Conservation (phyloP, 225 moss, liverwort and hornwort species). For the Bryum argenteum region DNA sequence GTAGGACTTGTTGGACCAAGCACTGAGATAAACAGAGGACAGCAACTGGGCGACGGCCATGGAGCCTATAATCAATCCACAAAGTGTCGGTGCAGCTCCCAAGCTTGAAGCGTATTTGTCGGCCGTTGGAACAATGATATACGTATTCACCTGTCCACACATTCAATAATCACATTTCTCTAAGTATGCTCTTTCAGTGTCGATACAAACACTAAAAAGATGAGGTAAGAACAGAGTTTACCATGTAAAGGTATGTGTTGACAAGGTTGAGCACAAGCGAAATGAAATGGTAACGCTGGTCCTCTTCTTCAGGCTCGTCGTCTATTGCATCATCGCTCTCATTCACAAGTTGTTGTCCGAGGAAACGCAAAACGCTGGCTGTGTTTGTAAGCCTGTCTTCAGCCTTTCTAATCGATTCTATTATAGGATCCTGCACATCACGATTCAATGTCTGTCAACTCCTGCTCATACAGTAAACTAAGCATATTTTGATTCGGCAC, state of each 20-base stretch:
- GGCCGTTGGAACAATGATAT: slow-evolving; percentile 83
- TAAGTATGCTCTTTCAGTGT: too few species aligned
- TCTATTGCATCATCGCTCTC: slow-evolving; percentile 45
- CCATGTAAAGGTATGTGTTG: slow-evolving; percentile 91
- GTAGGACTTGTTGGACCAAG: slow-evolving; percentile 90
- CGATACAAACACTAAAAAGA: background rate
- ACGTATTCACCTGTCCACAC: slow-evolving; percentile 69
- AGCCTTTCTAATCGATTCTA: slow-evolving; percentile 76
- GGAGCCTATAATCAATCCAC: slow-evolving; percentile 83
- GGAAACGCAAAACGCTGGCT: slow-evolving; percentile 75
- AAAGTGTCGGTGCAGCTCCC: slow-evolving; percentile 75
- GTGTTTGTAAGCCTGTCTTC: slow-evolving; percentile 86
- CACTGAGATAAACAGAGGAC: slow-evolving; percentile 81
- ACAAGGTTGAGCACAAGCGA: slow-evolving; percentile 74
- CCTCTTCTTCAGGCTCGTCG: slow-evolving; percentile 34
- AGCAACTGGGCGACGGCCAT: slow-evolving; percentile 87
- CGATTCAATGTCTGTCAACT: background rate
- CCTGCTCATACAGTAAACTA: background rate
- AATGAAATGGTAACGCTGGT: slow-evolving; percentile 48
- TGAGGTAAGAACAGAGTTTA: slow-evolving; percentile 5
- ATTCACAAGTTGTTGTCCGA: slow-evolving; percentile 67
- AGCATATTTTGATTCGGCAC: too few species aligned
- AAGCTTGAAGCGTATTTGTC: slow-evolving; percentile 76
- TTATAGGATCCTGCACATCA: slow-evolving; percentile 72
- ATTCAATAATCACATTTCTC: too few species aligned